Percentiles rank a stretch among this genome's conserved stretches.
phyloP scores from a whole-genome alignment of 176 grass and related monocot genomes.

The Miscanthus lutarioriparius region DNA sequence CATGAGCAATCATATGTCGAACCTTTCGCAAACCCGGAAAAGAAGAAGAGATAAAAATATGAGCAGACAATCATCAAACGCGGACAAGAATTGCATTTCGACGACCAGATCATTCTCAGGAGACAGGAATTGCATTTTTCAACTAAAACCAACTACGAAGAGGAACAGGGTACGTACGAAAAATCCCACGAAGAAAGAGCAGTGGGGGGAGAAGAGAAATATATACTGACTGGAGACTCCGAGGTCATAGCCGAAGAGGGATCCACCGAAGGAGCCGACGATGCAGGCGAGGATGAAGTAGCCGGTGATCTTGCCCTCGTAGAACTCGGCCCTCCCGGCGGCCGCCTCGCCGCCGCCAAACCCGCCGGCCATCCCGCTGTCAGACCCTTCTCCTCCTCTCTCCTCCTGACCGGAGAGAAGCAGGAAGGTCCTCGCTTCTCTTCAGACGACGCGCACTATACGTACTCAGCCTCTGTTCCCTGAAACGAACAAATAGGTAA shows the following conservation, averaged over 20 bases:
- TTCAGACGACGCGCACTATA: not conserved
- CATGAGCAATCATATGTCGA: not conserved
- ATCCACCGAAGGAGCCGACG: constrained; percentile 92
- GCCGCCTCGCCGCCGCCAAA: constrained; percentile 46
- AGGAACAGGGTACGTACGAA: not conserved
- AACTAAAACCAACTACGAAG: not conserved
- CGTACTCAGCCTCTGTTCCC: not conserved
- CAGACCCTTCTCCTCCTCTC: not conserved
- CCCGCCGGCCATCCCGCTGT: constrained; percentile 52
- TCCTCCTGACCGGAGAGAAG: not conserved
- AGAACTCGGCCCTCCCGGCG: constrained; percentile 60
- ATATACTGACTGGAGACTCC: constrained; percentile 77
- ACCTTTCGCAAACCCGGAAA: not conserved
- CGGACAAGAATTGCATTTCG: not conserved
- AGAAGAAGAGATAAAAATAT: not conserved
- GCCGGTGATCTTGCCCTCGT: constrained; percentile 79
- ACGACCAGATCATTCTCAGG: not conserved
- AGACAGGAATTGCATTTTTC: not conserved
- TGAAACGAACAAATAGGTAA: not conserved
- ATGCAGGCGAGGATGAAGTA: constrained; percentile 93
- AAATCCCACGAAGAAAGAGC: not conserved
- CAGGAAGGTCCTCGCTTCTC: not conserved
- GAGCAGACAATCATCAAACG: not conserved
- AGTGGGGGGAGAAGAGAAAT: no score
- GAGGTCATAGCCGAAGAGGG: constrained; percentile 98